Conservation (phyloP, 495 filamentous ascomycete genomes). For the Tuber aestivum region DNA sequence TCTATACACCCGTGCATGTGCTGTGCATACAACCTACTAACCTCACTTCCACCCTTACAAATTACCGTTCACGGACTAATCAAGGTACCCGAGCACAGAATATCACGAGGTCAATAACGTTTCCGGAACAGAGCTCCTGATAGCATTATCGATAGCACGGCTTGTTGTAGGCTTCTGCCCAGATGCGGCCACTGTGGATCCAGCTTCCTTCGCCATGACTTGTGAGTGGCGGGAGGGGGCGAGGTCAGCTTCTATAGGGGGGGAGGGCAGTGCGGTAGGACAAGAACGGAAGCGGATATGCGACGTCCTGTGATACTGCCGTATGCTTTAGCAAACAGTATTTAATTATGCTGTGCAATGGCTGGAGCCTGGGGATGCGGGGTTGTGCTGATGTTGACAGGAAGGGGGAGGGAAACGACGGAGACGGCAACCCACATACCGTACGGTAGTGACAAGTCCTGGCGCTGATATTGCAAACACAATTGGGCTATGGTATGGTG, state of each 20-base stretch:
- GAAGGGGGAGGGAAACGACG: neutral
- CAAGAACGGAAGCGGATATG: neutral
- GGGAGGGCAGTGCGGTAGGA: neutral
- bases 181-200: neutral
- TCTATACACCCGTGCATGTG: too few species aligned
- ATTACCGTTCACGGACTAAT: too few species aligned
- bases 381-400: neutral
- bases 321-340: neutral
- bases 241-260: neutral
- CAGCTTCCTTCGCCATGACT: neutral
- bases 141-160: too few species aligned
- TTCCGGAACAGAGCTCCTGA: neutral
- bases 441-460: too few species aligned
- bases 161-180: neutral
- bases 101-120: too few species aligned
- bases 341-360: neutral
- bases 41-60: too few species aligned
- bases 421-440: neutral
- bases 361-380: neutral
- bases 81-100: too few species aligned
- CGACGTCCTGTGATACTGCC: neutral
- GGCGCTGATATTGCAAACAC: too few species aligned
- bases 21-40: too few species aligned
- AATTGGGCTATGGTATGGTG: neutral
- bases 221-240: neutral